phyloP scores from a whole-genome alignment of 1,284 basidiomycete genomes.

The Athelia psychrophila region DNA sequence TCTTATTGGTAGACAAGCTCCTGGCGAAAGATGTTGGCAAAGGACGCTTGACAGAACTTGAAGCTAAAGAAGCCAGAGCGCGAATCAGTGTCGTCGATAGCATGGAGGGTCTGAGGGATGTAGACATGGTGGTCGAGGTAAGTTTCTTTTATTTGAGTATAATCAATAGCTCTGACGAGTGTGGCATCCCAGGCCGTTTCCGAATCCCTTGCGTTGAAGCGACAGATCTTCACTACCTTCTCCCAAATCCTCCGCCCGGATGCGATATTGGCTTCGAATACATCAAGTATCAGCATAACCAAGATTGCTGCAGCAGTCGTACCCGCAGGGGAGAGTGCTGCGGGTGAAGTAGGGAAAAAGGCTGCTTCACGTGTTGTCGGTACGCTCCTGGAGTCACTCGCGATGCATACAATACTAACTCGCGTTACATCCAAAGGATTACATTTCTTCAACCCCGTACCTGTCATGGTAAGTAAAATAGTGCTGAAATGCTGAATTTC shows the following conservation, averaged over 20 bases:
- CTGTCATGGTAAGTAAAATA: slow-evolving; percentile 71
- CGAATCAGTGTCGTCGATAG: slow-evolving; percentile 59
- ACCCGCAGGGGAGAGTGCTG: slow-evolving; percentile 49
- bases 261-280: slow-evolving; percentile 90
- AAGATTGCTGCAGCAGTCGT: slow-evolving; percentile 86
- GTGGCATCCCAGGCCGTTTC: slow-evolving; percentile 75
- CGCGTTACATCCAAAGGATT: slow-evolving; percentile 52
- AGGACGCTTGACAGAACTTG: slow-evolving; percentile 71
- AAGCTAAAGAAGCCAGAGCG: slow-evolving; percentile 72
- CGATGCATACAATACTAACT: slow-evolving; percentile 7
- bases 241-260: slow-evolving; percentile 66
- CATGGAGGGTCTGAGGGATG: slow-evolving; percentile 62
- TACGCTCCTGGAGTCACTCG: slow-evolving; percentile 26
- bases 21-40: slow-evolving; percentile 89
- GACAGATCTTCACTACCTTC: slow-evolving; percentile 74
- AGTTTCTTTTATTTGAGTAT: not conserved
- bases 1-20: slow-evolving; percentile 75
- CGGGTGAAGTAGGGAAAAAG: slow-evolving; percentile 59
- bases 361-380: slow-evolving; percentile 75
- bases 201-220: slow-evolving; percentile 82
- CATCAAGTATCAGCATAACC: slow-evolving; percentile 92
- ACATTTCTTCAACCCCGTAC: slow-evolving; percentile 96
- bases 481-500: not conserved
- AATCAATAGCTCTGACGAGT: not conserved
- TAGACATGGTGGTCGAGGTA: slow-evolving; percentile 90